Evolutionary conservation across 73 alveolate genomes (phyloP).

Genomic region (Breviolum minutum): DNA sequence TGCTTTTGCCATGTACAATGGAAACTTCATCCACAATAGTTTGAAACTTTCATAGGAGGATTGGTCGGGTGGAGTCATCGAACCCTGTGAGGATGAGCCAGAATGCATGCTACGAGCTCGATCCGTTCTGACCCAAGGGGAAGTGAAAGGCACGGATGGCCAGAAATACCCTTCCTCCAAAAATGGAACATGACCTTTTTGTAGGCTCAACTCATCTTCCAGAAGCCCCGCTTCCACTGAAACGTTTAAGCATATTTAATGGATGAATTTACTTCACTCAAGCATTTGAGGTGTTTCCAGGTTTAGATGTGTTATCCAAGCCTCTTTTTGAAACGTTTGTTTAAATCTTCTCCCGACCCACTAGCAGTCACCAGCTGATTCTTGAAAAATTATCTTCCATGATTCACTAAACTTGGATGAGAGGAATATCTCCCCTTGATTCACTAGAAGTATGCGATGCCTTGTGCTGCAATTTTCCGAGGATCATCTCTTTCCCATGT

Average conservation of each 20-base stretch:
- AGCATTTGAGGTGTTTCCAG: no score
- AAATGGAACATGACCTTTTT: no score
- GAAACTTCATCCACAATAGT: not conserved
- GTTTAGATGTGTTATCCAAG: no score
- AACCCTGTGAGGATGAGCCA: conserved; percentile 39
- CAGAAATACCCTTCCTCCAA: no score
- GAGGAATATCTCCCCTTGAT: no score
- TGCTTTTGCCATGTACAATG: not conserved
- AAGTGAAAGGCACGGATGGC: not conserved
- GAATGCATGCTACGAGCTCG: conserved; percentile 79
- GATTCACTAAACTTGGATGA: not conserved
- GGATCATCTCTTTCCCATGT: conserved; percentile 83
- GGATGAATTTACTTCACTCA: no score
- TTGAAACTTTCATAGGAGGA: not conserved
- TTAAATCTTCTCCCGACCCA: not conserved
- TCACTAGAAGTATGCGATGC: not conserved
- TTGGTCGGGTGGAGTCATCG: not conserved
- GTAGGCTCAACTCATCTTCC: no score
- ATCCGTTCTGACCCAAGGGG: conserved; percentile 1
- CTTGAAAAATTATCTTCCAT: not conserved
- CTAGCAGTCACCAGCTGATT: not conserved
- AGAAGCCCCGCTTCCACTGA: no score
- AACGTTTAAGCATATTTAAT: no score
- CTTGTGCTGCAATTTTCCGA: not conserved
- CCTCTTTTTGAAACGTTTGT: no score